phyloP scores from a whole-genome alignment of 345 rosid genomes.

The Linum lewisii region DNA sequence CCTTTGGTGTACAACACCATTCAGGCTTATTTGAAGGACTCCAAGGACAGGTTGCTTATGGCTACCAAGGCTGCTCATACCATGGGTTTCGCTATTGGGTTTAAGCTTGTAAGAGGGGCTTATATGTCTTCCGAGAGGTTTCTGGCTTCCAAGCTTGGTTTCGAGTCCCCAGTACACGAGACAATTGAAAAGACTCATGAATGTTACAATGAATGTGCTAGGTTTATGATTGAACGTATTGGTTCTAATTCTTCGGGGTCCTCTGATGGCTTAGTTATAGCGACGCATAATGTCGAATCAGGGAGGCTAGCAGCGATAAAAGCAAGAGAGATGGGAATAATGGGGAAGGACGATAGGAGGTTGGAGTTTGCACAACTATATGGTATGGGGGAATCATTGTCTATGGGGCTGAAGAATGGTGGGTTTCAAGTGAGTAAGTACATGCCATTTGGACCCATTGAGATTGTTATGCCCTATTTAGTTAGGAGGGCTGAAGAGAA shows the following conservation, averaged over 20 bases:
- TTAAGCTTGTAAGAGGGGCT: slow-evolving; percentile 85
- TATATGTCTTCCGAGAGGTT: slow-evolving; percentile 65
- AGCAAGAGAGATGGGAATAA: slow-evolving; percentile 56
- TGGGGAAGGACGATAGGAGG: slow-evolving; percentile 29
- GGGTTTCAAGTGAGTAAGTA: slow-evolving; percentile 89
- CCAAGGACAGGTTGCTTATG: slow-evolving; percentile 48
- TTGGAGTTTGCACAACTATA: slow-evolving; percentile 84
- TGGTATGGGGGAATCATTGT: slow-evolving; percentile 81
- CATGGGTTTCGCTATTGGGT: slow-evolving; percentile 54
- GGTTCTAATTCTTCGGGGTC: slow-evolving; percentile 25
- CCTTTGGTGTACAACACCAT: slow-evolving; percentile 61
- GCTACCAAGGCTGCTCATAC: slow-evolving; percentile 45
- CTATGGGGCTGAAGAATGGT: slow-evolving; percentile 63
- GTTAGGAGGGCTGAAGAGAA: slow-evolving; percentile 92
- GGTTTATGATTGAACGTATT: slow-evolving; percentile 55
- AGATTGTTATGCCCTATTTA: slow-evolving; percentile 64
- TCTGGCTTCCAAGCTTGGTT: slow-evolving; percentile 56
- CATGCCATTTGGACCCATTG: slow-evolving; percentile 75
- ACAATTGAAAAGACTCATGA: slow-evolving; percentile 59
- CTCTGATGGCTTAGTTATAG: slow-evolving; percentile 61
- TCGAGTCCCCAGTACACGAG: slow-evolving; percentile 64
- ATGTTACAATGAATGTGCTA: slow-evolving; percentile 69
- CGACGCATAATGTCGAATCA: slow-evolving; percentile 86
- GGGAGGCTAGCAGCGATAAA: slow-evolving; percentile 55
- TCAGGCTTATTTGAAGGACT: slow-evolving; percentile 77